A percentile compares a stretch with the other conserved stretches of the same genome.
These are phyloP conservation scores for Aureobasidium sp. DNA, from an alignment of 2,329 filamentous ascomycete species.

Conservation along the genomic window DNA sequence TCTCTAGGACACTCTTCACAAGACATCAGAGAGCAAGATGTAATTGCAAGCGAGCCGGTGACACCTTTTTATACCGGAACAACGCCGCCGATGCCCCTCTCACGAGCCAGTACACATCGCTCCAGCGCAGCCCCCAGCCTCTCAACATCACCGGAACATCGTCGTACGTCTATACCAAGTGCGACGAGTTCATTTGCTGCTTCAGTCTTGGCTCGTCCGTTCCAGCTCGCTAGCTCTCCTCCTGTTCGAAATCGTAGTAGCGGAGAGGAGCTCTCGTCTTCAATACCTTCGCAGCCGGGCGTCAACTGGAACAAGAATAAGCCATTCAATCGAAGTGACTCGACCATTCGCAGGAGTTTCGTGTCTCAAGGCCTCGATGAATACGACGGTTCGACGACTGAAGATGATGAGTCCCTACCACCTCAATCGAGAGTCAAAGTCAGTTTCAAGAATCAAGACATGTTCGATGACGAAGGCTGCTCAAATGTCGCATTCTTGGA, in stretches of 20 bases:
- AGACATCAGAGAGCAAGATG: slow-evolving; percentile 42
- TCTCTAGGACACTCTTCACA: slow-evolving; percentile 37
- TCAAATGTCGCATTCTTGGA: slow-evolving; percentile 45
- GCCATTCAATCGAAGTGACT: slow-evolving; percentile 27
- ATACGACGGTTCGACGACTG: slow-evolving; percentile 28
- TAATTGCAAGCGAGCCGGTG: slow-evolving; percentile 37
- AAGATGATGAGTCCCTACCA: slow-evolving; percentile 31
- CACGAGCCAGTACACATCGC: slow-evolving; percentile 34
- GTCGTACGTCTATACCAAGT: slow-evolving; percentile 28
- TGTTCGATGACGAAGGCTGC: slow-evolving; percentile 48
- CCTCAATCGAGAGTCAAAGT: slow-evolving; percentile 39
- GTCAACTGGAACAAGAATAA: slow-evolving; percentile 42
- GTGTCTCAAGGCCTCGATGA: slow-evolving; percentile 23
- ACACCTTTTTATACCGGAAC: slow-evolving; percentile 47
- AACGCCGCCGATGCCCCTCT: slow-evolving; percentile 42
- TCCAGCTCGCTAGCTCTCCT: slow-evolving; percentile 34
- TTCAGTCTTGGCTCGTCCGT: slow-evolving; percentile 35
- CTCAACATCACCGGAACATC: slow-evolving; percentile 37
- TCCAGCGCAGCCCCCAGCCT: slow-evolving; percentile 37
- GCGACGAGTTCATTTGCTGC: slow-evolving; percentile 36
- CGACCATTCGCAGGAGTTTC: slow-evolving; percentile 21
- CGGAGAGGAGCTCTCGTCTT: slow-evolving; percentile 36
- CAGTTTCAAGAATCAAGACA: slow-evolving; percentile 49
- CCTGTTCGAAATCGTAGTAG: slow-evolving; percentile 27
- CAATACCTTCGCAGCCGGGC: slow-evolving; percentile 33